phyloP scores from a whole-genome alignment of 2,329 filamentous ascomycete species.

The Aspergillus intermedius region DNA sequence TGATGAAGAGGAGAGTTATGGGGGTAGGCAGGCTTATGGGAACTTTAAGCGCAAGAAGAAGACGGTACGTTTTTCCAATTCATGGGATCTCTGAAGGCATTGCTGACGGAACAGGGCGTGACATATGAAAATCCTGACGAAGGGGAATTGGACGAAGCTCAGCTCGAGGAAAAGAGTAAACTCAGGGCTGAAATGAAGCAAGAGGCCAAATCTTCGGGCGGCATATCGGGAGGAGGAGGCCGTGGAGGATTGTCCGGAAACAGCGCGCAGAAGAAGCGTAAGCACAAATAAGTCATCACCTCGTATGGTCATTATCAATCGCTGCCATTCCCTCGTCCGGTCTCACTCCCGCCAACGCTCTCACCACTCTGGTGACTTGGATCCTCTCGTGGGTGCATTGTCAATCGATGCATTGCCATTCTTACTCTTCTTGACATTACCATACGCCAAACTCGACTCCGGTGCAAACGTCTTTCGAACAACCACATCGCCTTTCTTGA shows the following conservation, averaged over 20 bases:
- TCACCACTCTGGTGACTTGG: background rate
- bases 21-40: conserved; percentile 33
- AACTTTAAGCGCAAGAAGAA: conserved; percentile 32
- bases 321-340: no score
- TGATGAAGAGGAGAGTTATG: conserved; percentile 21
- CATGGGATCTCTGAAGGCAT: no score
- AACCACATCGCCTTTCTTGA: conserved; percentile 4
- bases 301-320: background rate
- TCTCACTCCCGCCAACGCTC: background rate
- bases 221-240: conserved; percentile 22
- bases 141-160: conserved; percentile 1
- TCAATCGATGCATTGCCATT: background rate
- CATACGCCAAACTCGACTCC: background rate
- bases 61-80: conserved; percentile 14
- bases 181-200: conserved; percentile 8
- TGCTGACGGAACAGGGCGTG: background rate
- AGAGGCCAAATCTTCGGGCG: conserved; percentile 5
- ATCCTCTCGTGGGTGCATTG: background rate
- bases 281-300: conserved; percentile 11
- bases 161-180: conserved; percentile 6
- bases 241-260: no score
- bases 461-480: background rate
- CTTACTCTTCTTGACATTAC: background rate
- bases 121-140: conserved; percentile 1
- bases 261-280: conserved; percentile 17